phyloP scores from a whole-genome alignment of 2,329 filamentous ascomycete species.

The Penicillium vulpinum region DNA sequence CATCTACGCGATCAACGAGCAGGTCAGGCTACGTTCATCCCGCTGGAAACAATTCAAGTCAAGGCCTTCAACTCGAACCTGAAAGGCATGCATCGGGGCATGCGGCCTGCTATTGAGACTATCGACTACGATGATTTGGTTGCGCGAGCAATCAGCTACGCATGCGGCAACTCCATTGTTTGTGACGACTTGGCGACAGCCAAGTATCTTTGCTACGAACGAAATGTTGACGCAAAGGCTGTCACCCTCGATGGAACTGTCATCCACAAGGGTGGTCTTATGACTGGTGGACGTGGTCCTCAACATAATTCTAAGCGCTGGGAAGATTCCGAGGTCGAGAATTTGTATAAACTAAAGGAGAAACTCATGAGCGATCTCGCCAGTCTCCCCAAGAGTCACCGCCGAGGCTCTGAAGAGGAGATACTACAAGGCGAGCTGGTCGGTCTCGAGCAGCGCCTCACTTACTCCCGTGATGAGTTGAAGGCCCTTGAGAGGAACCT shows the following conservation, averaged over 20 bases:
- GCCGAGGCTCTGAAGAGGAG: conserved; percentile 76
- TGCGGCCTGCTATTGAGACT: conserved; percentile 88
- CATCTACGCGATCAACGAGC: conserved; percentile 89
- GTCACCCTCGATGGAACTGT: conserved; percentile 94
- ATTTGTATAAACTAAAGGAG: conserved; percentile 72
- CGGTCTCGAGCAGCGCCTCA: conserved; percentile 74
- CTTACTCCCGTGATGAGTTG: conserved; percentile 72
- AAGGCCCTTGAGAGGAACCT: conserved; percentile 79
- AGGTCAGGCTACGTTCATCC: conserved; percentile 89
- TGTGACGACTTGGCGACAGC: conserved; percentile 86
- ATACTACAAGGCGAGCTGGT: conserved; percentile 74
- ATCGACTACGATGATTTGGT: conserved; percentile 89
- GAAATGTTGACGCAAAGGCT: conserved; percentile 83
- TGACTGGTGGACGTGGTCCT: conserved; percentile 89
- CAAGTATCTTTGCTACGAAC: conserved; percentile 84
- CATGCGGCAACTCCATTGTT: conserved; percentile 91
- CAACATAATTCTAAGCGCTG: conserved; percentile 78
- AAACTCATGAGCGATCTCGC: conserved; percentile 76
- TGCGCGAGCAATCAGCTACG: conserved; percentile 90
- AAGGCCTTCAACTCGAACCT: conserved; percentile 85
- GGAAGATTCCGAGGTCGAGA: conserved; percentile 86
- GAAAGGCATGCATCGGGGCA: conserved; percentile 81
- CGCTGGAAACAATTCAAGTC: conserved; percentile 95
- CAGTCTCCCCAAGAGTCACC: conserved; percentile 75
- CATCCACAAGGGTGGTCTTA: conserved; percentile 92